Base-by-base conservation (phyloP, 345 rosid genomes). In the Luvunga scandens region DNA sequence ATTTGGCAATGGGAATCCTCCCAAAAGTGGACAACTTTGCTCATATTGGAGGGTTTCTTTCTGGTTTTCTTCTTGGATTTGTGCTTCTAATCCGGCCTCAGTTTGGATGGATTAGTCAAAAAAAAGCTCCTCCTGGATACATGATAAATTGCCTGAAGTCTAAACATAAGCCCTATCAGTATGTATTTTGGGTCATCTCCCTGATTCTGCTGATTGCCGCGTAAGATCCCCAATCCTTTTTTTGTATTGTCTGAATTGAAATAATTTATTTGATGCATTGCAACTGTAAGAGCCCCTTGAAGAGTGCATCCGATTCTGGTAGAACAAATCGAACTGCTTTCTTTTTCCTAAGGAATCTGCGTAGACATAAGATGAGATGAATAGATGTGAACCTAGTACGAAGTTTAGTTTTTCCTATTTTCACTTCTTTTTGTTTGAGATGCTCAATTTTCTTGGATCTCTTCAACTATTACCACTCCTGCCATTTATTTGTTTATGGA, bases 21-120 rank as follows among this genome's bases (percentile, higher is more conserved):
- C 99, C 98, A 33, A 97, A 89, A 24, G 97, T 96, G 66, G 98
- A 96, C 92, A 97, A 92, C 93, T 97, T 91, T 86, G 98, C 99
- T 33, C 99, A 92, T 80, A 87, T 94, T 7, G 98, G 99, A 60
- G 99, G 99, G 76, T 97, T 97, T 84, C 42, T 91, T 14, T 82
- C 94, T 22, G 99, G 99, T 42, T 94, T 94, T 82, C 87, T 97
- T 77, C 97, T 94, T n/a, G 99, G 99, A 75, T 97, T 97, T 77
- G 89, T 94, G 66, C 84, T 92, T 81, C 85, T 97, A 68, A 84
- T 93, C 22, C 94, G 97, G 45, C 99, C 98, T 38, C 99, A 94
- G 72, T 97, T 89, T 62, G 98, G 95, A 45, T 97, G 92, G 89
- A 84, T 84, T 68, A 89, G 85, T 83, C 82, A 84, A 72, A 88